These are phyloP conservation scores for Ophiocordyceps camponoti-rufipedis DNA, from an alignment of 2,329 filamentous ascomycete species.

Conservation along the genomic window DNA sequence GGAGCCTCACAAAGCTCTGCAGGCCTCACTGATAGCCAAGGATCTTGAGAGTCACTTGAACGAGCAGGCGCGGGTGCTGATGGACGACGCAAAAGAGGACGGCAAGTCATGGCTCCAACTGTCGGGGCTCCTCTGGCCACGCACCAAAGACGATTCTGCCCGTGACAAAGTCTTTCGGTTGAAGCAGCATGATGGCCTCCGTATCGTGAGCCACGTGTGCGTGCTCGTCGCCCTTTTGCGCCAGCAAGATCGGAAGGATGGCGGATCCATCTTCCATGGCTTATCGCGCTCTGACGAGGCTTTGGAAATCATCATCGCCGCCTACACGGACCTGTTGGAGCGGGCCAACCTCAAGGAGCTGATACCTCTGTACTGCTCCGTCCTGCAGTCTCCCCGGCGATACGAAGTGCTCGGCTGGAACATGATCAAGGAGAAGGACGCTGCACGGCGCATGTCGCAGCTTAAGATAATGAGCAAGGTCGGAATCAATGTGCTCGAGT, in stretches of 20 bases:
- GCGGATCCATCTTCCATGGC: conserved; percentile 3
- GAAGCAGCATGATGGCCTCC: conserved; percentile 44
- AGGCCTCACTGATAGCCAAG: conserved; percentile 55
- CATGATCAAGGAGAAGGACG: conserved; percentile 52
- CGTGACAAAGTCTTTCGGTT: conserved; percentile 31
- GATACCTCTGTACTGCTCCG: conserved; percentile 76
- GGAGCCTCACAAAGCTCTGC: conserved; percentile 54
- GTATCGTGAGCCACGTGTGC: conserved; percentile 49
- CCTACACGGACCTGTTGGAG: conserved; percentile 66
- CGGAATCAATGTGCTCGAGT: conserved; percentile 51
- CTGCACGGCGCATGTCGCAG: conserved; percentile 45
- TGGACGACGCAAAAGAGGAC: conserved; percentile 7
- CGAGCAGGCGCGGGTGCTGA: conserved; percentile 32
- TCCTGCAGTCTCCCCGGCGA: conserved; percentile 44
- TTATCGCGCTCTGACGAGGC: conserved; percentile 18
- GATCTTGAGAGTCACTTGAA: conserved; percentile 38
- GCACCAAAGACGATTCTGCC: conserved; percentile 15
- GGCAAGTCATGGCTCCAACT: conserved; percentile 11
- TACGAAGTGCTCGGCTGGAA: conserved; percentile 60
- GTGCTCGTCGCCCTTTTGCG: conserved; percentile 50
- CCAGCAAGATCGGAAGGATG: conserved; percentile 22
- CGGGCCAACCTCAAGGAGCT: conserved; percentile 55
- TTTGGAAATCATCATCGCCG: conserved; percentile 59
- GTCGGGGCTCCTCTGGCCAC: conserved; percentile 1
- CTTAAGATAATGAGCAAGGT: conserved; percentile 61